phyloP scores from a whole-genome alignment of 73 alveolate genomes.

The Strombidium stylifer region DNA sequence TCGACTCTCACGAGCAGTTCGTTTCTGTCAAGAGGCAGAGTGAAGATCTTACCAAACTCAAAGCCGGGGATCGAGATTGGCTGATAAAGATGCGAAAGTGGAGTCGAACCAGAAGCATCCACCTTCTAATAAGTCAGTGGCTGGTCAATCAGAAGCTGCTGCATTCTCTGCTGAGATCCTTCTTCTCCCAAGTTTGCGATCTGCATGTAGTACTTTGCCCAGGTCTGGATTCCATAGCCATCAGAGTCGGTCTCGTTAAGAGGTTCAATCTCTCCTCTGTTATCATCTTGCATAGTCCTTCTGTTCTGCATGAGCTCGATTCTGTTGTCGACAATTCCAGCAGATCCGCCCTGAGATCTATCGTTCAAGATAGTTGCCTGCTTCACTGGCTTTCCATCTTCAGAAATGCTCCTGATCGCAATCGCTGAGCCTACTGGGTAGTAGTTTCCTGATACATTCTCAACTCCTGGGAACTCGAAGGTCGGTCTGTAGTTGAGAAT shows the following conservation, averaged over 20 bases:
- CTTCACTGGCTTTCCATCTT: constrained; percentile 25
- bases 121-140: constrained; percentile 24
- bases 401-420: no score
- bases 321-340: constrained; percentile 79
- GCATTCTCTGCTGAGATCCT: constrained; percentile 12
- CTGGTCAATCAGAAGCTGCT: constrained; percentile 10
- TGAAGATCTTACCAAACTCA: neutral
- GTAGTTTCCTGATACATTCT: constrained; percentile 60
- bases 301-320: constrained; percentile 93
- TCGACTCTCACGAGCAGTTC: constrained; percentile 29
- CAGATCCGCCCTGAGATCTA: constrained; percentile 92
- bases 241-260: constrained; percentile 76
- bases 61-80: neutral
- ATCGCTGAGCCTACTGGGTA: constrained; percentile 68
- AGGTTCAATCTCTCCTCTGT: constrained; percentile 83
- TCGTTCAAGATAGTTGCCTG: constrained; percentile 57
- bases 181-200: neutral
- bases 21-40: constrained; percentile 27
- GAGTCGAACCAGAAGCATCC: constrained; percentile 8
- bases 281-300: constrained; percentile 68
- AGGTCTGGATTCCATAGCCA: constrained; percentile 51
- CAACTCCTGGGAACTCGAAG: constrained; percentile 40
- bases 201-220: constrained; percentile 6
- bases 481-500: constrained; percentile 55
- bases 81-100: neutral